These are phyloP conservation scores for Stagonosporopsis rhizophila DNA, from an alignment of 2,329 filamentous ascomycete species.

Conservation along the genomic window DNA sequence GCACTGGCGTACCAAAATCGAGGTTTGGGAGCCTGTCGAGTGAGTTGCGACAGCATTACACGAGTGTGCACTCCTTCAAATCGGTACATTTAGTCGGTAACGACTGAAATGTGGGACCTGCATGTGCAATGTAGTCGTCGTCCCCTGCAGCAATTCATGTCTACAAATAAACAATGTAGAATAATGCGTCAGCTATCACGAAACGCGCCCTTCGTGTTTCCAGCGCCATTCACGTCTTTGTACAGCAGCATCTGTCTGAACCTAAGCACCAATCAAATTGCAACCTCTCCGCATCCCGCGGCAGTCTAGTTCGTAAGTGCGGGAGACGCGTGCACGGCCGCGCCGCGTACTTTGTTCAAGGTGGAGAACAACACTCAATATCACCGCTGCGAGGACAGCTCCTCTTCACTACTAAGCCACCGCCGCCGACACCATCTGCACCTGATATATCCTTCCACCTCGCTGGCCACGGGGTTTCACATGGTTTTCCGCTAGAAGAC, in stretches of 20 bases:
- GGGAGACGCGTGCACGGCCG: constrained; percentile 25
- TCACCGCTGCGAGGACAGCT: constrained; percentile 25
- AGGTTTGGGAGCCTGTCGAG: constrained; percentile 35
- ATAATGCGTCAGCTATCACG: background rate
- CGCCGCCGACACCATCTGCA: background rate
- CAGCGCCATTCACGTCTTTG: constrained; percentile 5
- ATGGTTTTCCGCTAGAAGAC: constrained; percentile 40
- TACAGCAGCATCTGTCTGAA: constrained; percentile 2
- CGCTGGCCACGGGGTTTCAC: constrained; percentile 35
- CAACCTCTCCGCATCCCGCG: constrained; percentile 32
- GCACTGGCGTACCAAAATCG: constrained; percentile 27
- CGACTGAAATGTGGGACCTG: background rate
- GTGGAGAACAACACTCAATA: constrained; percentile 32
- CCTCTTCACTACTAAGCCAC: background rate
- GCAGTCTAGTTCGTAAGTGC: constrained; percentile 23
- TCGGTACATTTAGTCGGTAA: background rate
- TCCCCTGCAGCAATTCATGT: constrained; percentile 2
- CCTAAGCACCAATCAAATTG: constrained; percentile 27
- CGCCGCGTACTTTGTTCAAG: constrained; percentile 25
- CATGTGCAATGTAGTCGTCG: background rate
- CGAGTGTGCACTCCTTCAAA: background rate
- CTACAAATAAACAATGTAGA: constrained; percentile 3
- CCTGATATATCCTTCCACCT: constrained; percentile 9
- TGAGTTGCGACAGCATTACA: background rate
- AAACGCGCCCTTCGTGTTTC: constrained; percentile 4